Conservation (phyloP, 495 filamentous ascomycete species). For the Podospora bellae-mahoneyi region DNA sequence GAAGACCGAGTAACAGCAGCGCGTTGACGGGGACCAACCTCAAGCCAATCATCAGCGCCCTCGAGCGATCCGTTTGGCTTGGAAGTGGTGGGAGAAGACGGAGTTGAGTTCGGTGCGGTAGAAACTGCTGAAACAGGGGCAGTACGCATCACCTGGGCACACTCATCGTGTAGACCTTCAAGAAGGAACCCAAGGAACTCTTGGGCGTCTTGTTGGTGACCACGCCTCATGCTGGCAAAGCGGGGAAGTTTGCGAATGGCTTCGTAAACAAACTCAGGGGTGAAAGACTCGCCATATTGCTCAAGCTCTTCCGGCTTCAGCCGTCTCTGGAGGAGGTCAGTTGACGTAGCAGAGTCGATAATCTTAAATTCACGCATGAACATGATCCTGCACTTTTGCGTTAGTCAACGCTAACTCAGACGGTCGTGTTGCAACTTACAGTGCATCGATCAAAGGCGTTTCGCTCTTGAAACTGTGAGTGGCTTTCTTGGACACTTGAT, state of each 20-base stretch:
- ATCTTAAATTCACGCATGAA: constrained; percentile 92
- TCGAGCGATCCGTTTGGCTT: constrained; percentile 41
- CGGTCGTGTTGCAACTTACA: constrained; percentile 55
- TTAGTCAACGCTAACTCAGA: neutral
- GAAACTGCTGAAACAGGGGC: constrained; percentile 40
- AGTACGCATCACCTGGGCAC: constrained; percentile 66
- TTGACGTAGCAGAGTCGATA: constrained; percentile 71
- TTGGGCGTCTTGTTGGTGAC: constrained; percentile 97
- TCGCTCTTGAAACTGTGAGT: constrained; percentile 91
- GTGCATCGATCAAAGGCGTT: constrained; percentile 87
- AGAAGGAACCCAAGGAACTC: constrained; percentile 94
- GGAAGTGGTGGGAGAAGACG: constrained; percentile 37
- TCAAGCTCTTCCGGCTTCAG: constrained; percentile 82
- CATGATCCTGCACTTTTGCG: constrained; percentile 63
- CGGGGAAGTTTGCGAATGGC: constrained; percentile 80
- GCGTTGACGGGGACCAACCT: constrained; percentile 91
- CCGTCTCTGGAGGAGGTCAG: constrained; percentile 66
- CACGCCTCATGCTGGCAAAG: constrained; percentile 90
- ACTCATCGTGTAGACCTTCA: constrained; percentile 91
- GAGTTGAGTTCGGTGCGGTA: constrained; percentile 39
- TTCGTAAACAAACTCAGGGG: constrained; percentile 92
- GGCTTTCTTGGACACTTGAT: constrained; percentile 77
- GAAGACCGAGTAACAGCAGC: constrained; percentile 83
- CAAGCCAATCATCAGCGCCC: constrained; percentile 69
- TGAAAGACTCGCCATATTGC: constrained; percentile 86